These are phyloP conservation scores for Pleurotus djamor DNA, from an alignment of 768 basidiomycete genomes.

Conservation along the genomic window DNA sequence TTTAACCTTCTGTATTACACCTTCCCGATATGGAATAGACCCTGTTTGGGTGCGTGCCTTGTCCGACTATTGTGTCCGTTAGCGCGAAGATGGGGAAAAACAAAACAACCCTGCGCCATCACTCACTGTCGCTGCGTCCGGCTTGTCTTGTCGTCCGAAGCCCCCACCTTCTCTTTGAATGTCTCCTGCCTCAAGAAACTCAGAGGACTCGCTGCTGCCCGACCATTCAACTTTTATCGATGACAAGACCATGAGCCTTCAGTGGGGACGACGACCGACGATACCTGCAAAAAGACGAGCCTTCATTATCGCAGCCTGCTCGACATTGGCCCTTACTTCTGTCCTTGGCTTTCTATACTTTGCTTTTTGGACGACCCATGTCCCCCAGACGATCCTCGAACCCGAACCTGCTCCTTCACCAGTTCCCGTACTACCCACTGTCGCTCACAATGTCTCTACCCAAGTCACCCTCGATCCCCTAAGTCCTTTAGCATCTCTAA, in stretches of 20 bases:
- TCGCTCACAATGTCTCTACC: neutral
- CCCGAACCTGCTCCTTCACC: neutral
- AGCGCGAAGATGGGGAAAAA: too few species aligned
- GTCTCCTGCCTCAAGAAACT: neutral
- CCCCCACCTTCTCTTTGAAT: neutral
- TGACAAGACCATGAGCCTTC: neutral
- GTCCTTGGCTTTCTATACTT: conserved; percentile 23
- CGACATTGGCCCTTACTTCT: conserved; percentile 23
- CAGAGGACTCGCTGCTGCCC: neutral
- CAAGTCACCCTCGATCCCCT: conserved; percentile 12
- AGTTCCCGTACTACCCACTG: neutral
- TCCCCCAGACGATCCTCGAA: neutral
- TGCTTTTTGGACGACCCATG: conserved; percentile 17
- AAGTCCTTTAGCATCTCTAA: conserved; percentile 18
- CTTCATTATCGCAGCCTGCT: conserved; percentile 22
- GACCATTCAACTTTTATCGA: neutral
- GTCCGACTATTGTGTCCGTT: too few species aligned
- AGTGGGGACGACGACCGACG: neutral
- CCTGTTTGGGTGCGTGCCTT: too few species aligned
- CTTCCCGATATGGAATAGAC: too few species aligned
- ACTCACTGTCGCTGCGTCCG: too few species aligned
- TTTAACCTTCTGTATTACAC: too few species aligned
- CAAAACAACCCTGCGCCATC: neutral
- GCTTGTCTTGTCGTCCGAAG: too few species aligned
- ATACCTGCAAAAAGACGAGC: conserved; percentile 14